These are phyloP conservation scores for Striga hermonthica DNA, from an alignment of 305 asterid genomes.

Conservation along the genomic window DNA sequence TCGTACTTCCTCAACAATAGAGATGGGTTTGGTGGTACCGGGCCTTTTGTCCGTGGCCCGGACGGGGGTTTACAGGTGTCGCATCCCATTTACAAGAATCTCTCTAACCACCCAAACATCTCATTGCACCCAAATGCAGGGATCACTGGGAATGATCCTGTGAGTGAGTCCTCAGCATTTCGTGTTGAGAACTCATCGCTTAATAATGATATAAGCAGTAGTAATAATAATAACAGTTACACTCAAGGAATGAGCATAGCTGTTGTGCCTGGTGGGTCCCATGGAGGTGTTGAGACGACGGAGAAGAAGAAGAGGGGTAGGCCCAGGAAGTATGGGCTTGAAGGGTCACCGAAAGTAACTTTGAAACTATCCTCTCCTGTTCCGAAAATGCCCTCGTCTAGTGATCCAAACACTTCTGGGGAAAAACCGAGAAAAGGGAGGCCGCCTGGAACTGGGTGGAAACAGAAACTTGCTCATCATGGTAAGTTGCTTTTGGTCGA, in stretches of 20 bases:
- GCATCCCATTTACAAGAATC: conserved; percentile 33
- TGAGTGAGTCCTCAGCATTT: conserved; percentile 32
- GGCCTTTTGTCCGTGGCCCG: conserved; percentile 27
- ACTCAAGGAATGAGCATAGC: conserved; percentile 36
- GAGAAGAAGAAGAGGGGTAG: conserved; percentile 71
- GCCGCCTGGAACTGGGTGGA: conserved; percentile 65
- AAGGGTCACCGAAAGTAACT: conserved; percentile 45
- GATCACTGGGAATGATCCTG: conserved; percentile 27
- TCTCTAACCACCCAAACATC: conserved; percentile 36
- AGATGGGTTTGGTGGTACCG: conserved; percentile 39
- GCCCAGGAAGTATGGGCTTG: conserved; percentile 63
- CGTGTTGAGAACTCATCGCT: conserved; percentile 45
- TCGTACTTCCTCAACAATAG: conserved; percentile 44
- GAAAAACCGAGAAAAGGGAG: conserved; percentile 47
- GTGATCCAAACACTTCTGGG: conserved; percentile 32
- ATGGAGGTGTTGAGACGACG: conserved; percentile 32
- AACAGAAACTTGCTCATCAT: conserved; percentile 55
- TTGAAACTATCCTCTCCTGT: conserved; percentile 44
- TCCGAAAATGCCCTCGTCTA: conserved; percentile 29
- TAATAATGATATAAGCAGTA: no score
- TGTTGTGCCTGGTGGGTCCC: conserved; percentile 32
- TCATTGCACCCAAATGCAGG: conserved; percentile 42
- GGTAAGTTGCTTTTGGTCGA: conserved; percentile 35
- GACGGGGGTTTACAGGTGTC: conserved; percentile 32
- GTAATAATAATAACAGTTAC: conserved; percentile 22